Evolutionary conservation across 331 rosid species (phyloP).

Genomic region (Quercus phellos): DNA sequence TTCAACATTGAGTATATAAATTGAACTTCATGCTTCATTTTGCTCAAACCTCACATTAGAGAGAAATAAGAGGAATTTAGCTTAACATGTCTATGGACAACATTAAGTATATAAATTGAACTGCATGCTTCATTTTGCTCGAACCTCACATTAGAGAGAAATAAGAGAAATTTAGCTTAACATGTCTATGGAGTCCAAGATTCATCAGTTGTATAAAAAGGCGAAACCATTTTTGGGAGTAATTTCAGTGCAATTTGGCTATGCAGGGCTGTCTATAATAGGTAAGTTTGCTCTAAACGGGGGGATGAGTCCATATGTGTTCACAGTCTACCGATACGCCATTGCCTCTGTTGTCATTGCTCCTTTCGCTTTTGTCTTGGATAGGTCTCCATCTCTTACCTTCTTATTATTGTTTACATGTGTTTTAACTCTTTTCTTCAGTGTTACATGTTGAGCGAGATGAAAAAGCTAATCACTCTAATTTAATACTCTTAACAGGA

Average conservation of each 20-base stretch:
- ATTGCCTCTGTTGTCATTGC: constrained; percentile 36
- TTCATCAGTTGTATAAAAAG: neutral
- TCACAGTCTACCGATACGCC: constrained; percentile 37
- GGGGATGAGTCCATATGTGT: constrained; percentile 27
- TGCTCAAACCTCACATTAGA: too few species aligned
- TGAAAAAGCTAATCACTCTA: neutral
- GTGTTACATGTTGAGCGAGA: neutral
- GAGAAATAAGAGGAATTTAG: neutral
- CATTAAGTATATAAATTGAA: too few species aligned
- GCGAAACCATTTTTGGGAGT: too few species aligned
- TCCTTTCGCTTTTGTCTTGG: constrained; percentile 37
- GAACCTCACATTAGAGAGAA: too few species aligned
- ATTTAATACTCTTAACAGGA: constrained; percentile 18
- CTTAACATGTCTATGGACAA: constrained; percentile 6
- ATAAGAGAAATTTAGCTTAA: neutral
- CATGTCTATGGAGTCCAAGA: constrained; percentile 12
- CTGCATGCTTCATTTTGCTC: too few species aligned
- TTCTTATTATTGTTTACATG: neutral
- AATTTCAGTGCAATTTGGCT: too few species aligned
- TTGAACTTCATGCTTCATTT: too few species aligned
- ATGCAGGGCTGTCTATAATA: constrained; percentile 39
- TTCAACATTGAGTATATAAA: too few species aligned
- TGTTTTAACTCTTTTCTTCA: neutral
- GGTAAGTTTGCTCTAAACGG: constrained; percentile 19
- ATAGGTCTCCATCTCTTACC: too few species aligned